These are phyloP conservation scores for Copromyces sp. DNA, from an alignment of 495 filamentous ascomycete genomes.

Conservation along the genomic window DNA sequence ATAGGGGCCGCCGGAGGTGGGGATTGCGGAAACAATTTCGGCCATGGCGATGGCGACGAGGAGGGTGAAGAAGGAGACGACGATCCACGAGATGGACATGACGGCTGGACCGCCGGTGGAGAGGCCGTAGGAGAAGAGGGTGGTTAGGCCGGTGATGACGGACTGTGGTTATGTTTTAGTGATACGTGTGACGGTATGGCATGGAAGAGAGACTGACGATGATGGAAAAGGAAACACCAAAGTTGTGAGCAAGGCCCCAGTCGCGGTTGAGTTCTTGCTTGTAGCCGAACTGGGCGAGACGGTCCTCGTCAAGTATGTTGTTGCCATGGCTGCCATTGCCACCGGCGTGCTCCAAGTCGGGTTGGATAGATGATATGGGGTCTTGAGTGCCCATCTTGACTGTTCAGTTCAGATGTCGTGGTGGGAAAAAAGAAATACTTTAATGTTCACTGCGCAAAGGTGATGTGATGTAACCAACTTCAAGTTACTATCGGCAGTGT, in stretches of 20 bases:
- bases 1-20: constrained; percentile 54
- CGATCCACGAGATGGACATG: constrained; percentile 34
- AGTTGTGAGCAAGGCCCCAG: constrained; percentile 54
- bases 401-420: neutral
- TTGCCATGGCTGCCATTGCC: constrained; percentile 7
- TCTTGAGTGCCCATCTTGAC: neutral
- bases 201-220: constrained; percentile 34
- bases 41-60: constrained; percentile 50
- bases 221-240: constrained; percentile 57
- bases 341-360: constrained; percentile 12
- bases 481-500: neutral
- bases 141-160: constrained; percentile 53
- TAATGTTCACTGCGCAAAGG: too few relatives aligned
- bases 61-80: constrained; percentile 25
- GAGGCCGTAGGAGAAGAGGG: constrained; percentile 46
- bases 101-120: constrained; percentile 47
- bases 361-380: constrained; percentile 1
- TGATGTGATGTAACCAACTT: neutral
- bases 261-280: constrained; percentile 52
- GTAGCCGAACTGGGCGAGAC: constrained; percentile 50
- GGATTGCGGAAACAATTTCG: constrained; percentile 57
- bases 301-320: constrained; percentile 39
- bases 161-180: constrained; percentile 26
- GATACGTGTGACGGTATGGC: too few relatives aligned
- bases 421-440: too few relatives aligned